A percentile compares a stretch with the other conserved stretches of the same genome.
phyloP scores from a whole-genome alignment of 805 yeast genomes.

The Monosporozyma unispora region DNA sequence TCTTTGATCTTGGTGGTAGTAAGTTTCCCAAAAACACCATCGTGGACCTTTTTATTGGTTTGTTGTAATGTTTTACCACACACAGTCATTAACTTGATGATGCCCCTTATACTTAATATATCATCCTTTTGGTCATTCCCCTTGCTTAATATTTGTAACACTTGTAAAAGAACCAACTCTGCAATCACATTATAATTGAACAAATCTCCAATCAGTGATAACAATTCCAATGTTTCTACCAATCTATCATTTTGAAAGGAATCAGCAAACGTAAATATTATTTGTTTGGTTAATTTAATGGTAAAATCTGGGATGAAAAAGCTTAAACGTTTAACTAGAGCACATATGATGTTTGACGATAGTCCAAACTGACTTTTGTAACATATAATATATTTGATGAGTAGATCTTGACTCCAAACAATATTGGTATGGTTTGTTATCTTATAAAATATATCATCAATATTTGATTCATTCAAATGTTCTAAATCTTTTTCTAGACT shows the following conservation, averaged over 20 bases:
- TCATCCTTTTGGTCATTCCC: constrained; percentile 40
- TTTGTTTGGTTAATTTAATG: constrained; percentile 41
- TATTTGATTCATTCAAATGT: constrained; percentile 37
- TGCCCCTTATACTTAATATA: constrained; percentile 40
- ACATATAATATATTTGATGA: constrained; percentile 17
- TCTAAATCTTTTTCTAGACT: constrained; percentile 42
- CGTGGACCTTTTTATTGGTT: constrained; percentile 36
- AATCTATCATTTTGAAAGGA: constrained; percentile 29
- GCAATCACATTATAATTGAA: constrained; percentile 54
- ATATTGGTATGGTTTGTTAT: constrained; percentile 48
- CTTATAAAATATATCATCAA: constrained; percentile 39
- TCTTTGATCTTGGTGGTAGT: constrained; percentile 49
- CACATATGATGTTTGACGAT: neutral
- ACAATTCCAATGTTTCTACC: neutral
- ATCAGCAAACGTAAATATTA: constrained; percentile 50
- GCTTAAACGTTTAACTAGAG: constrained; percentile 29
- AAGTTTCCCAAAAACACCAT: constrained; percentile 49
- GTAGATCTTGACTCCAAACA: constrained; percentile 49
- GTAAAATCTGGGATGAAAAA: constrained; percentile 54
- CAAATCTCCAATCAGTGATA: constrained; percentile 22
- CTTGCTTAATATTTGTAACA: constrained; percentile 39
- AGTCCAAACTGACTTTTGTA: neutral
- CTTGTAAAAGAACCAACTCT: constrained; percentile 44
- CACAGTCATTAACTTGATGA: constrained; percentile 40
- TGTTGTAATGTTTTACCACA: constrained; percentile 45